Evolutionary conservation across 345 rosid genomes (phyloP), one percentile per base, ranked within the genome.

Genomic region (Dimocarpus longan): DNA sequence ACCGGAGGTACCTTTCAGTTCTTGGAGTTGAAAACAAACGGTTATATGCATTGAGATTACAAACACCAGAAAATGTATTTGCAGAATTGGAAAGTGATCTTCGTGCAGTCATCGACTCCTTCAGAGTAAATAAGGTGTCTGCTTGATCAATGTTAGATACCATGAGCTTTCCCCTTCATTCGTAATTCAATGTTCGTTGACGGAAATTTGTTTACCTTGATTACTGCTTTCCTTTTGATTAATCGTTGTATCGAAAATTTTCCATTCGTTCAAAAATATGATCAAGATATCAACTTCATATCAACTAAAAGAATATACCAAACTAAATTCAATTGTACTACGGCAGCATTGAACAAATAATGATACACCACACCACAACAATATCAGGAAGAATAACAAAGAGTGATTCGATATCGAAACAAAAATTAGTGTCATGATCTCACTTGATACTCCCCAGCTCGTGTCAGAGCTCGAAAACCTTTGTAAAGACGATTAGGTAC

Each of bases 391-490:
- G 73, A 39, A 10, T 7, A 65, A 37, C 6, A 78, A 56, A 10
- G 16, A 63, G 39, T 39, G 19, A 70, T 22, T 70, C 75, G 57
- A 62, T 59, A 28, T 43, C 22, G 68, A 66, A 24, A 68, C 46
- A 79, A 70, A 60, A 57, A 21, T 32, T 54, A 32, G 72, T 46
- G 65, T 88, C 86, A 92, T 56, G 95, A 85, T 83, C 98, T 90
- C 66, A 96, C 94, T 82, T 94, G 97, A n/a, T 85, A 96, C 56
- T 83, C 87, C 16, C 97, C 99, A 22, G 94, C 92, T 54, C 87
- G 86, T 28, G 98, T 96, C 68, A 89, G 88, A 74, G 97, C 97
- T 82, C 95, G 93, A 77, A 94, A 94, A 77, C 98, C 98, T 89
- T 91, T 96, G 82, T 90, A 93, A 21, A 91, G 86, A 64, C 97